phyloP scores from a whole-genome alignment of 805 yeast species.

The Monosporozyma solicola region DNA sequence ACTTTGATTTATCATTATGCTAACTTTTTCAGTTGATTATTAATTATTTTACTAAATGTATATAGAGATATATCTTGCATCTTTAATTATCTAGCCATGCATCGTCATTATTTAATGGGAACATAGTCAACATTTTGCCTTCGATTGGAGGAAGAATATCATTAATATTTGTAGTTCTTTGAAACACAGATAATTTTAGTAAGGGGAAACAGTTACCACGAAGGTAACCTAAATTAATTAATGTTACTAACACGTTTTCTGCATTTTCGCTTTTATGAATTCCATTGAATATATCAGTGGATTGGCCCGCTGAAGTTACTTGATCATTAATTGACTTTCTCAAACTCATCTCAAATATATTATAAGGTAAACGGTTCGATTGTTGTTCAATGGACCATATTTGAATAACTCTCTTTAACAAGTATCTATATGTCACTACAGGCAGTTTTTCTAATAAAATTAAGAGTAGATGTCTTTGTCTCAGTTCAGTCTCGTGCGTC shows the following conservation, averaged over 20 bases:
- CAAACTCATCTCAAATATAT: slow-evolving; percentile 13
- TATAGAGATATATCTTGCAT: neutral
- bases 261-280: slow-evolving; percentile 17
- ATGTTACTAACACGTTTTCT: slow-evolving; percentile 25
- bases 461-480: slow-evolving; percentile 28
- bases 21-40: neutral
- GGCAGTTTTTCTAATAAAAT: slow-evolving; percentile 35
- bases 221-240: slow-evolving; percentile 23
- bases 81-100: slow-evolving; percentile 20
- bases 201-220: slow-evolving; percentile 30
- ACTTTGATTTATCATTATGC: neutral
- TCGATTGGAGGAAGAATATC: slow-evolving; percentile 25
- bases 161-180: slow-evolving; percentile 18
- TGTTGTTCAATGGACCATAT: slow-evolving; percentile 12
- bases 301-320: neutral
- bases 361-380: slow-evolving; percentile 23
- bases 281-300: slow-evolving; percentile 15
- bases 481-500: slow-evolving; percentile 28
- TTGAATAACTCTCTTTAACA: slow-evolving; percentile 16
- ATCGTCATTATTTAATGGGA: slow-evolving; percentile 25
- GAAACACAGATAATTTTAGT: slow-evolving; percentile 23
- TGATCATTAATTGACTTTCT: slow-evolving; percentile 10
- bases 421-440: slow-evolving; percentile 36
- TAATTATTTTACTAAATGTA: neutral
- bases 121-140: slow-evolving; percentile 19